Evolutionary conservation across 176 grass and related monocot genomes (phyloP).

Genomic region (Tuctoria greenei): DNA sequence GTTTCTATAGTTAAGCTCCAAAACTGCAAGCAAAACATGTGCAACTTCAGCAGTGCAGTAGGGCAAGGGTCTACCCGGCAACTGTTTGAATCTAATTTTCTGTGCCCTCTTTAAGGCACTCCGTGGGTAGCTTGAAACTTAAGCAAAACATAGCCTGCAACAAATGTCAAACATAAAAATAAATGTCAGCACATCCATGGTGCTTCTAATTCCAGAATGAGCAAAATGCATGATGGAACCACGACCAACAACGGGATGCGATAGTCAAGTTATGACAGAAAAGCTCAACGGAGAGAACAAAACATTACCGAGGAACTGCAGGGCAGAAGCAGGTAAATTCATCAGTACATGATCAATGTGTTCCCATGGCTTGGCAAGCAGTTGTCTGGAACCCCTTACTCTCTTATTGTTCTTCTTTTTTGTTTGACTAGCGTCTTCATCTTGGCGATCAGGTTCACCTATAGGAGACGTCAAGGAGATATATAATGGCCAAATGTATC

Average conservation of each 20-base stretch:
- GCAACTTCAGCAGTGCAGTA: background rate
- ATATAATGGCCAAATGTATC: background rate
- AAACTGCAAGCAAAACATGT: background rate
- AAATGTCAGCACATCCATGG: background rate
- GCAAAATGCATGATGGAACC: background rate
- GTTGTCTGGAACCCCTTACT: slow-evolving; percentile 51
- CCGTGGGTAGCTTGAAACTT: slow-evolving; percentile 71
- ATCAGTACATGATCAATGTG: slow-evolving; percentile 81
- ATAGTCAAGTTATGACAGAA: background rate
- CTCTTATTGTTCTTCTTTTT: slow-evolving; percentile 72
- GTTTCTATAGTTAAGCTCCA: slow-evolving; percentile 12
- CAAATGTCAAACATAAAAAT: slow-evolving; percentile 21
- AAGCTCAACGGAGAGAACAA: background rate
- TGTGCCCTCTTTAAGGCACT: slow-evolving; percentile 39
- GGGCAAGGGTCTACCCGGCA: background rate
- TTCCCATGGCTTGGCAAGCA: slow-evolving; percentile 54
- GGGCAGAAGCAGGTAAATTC: slow-evolving; percentile 95
- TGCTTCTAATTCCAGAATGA: too few species aligned
- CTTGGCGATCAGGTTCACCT: slow-evolving; percentile 46
- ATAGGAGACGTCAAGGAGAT: slow-evolving; percentile 15
- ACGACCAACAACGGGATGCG: background rate
- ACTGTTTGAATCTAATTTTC: slow-evolving; percentile 18
- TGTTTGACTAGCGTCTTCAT: slow-evolving; percentile 40
- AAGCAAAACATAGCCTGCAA: slow-evolving; percentile 86
- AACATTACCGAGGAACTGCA: slow-evolving; percentile 77